Evolutionary conservation across 2,329 filamentous ascomycete species (phyloP).

Genomic region (Xylaria arbuscula): DNA sequence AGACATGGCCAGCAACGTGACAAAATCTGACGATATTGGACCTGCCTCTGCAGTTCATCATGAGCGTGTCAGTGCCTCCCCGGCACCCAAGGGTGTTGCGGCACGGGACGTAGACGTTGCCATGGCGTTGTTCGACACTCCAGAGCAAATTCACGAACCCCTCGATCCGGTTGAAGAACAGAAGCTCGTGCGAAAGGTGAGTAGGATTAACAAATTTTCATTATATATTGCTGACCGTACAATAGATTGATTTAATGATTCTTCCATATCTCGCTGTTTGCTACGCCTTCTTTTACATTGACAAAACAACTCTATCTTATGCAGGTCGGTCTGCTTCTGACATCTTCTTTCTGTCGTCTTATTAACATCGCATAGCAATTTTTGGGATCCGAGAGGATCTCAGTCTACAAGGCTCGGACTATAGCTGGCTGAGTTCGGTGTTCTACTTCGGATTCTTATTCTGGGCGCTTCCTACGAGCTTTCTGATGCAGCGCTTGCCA

Average conservation of each 20-base stretch:
- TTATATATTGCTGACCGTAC: not conserved
- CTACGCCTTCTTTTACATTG: slow-evolving; percentile 64
- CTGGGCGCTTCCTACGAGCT: slow-evolving; percentile 66
- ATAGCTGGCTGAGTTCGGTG: slow-evolving; percentile 64
- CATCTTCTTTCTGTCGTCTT: not conserved
- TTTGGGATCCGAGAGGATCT: slow-evolving; percentile 70
- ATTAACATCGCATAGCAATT: slow-evolving; percentile 54
- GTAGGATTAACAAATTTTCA: not conserved
- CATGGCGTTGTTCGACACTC: slow-evolving; percentile 43
- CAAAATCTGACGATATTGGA: slow-evolving; percentile 31
- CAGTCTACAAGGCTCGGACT: slow-evolving; percentile 62
- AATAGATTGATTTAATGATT: slow-evolving; percentile 66
- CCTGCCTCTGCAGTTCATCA: slow-evolving; percentile 22
- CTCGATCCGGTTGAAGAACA: slow-evolving; percentile 41
- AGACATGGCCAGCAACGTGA: slow-evolving; percentile 3
- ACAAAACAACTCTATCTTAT: slow-evolving; percentile 64
- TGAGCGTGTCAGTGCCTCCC: slow-evolving; percentile 22
- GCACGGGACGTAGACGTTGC: slow-evolving; percentile 41
- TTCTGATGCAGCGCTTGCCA: slow-evolving; percentile 62
- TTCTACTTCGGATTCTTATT: slow-evolving; percentile 68
- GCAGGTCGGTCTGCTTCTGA: slow-evolving; percentile 52
- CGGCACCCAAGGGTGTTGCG: slow-evolving; percentile 17
- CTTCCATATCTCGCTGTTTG: slow-evolving; percentile 66
- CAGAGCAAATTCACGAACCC: slow-evolving; percentile 43
- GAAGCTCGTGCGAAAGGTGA: slow-evolving; percentile 56